Base-by-base conservation (phyloP, 108 stramenopile genomes). In the Cyclotella kingstonii region DNA sequence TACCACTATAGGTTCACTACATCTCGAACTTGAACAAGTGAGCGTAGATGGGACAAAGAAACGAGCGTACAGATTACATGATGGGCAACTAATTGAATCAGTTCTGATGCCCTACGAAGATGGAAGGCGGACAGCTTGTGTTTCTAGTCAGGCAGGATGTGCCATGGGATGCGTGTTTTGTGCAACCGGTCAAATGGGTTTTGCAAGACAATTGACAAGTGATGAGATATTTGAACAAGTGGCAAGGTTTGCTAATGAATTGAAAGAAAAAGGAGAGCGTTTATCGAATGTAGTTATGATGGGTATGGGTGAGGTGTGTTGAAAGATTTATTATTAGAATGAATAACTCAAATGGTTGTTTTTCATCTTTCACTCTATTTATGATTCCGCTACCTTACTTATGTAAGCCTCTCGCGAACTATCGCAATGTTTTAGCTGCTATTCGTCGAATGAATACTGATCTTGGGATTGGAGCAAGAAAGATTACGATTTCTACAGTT, bases 81-180 rank as follows among this genome's bases (percentile, higher is more conserved):
- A 97, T 68, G 95, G 95, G 15, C 90, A 93, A 75, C 40, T 95
- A 47, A 97, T 98, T 59, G 98, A 98, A 76, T 85, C 88, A 5
- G 98, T 98, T 3, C 76, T 98, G 9, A 98, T 98, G 98, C 95
- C 96, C 19, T 98, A 98, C 72, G 63, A 87, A 29, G 96, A 96
- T 70, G 97, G 97, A 26, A 64, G 96, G 14, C 82, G 93, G 28
- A 98, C 98, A 10, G 96, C 98, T 4, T 98, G 98, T 59, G 97
- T 98, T 42, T 87, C 84, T 19, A 82, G 81, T 60, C 98, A 98
- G 77, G 98, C 96, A 0, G 98, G 98, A 34, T 98, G 98, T 77
- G 98, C 93, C 15, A 95, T 95, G 87, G 95, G 96, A 51, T 79
- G 78, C 54, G 72, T 74, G 17, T 79, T 79, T 47, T 79, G 78